Conservation (phyloP, 768 basidiomycete genomes). For the Collybia sp. region DNA sequence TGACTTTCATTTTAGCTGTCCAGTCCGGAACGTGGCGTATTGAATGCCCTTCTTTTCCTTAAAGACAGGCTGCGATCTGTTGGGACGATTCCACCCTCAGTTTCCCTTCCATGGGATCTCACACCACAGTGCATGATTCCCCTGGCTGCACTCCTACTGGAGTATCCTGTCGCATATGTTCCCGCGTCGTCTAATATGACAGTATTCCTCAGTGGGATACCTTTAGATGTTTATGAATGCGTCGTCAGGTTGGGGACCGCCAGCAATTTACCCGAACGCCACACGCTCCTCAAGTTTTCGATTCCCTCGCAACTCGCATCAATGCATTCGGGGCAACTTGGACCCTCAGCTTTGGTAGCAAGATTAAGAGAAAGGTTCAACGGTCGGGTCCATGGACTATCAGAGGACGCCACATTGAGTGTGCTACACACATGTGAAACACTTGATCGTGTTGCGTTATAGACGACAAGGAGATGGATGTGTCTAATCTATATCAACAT, state of each 20-base stretch:
- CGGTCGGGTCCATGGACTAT: conserved; percentile 19
- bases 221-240: conserved; percentile 50
- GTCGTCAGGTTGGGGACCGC: conserved; percentile 13
- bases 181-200: conserved; percentile 20
- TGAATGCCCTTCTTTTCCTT: conserved; percentile 7
- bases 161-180: conserved; percentile 55
- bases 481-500: conserved; percentile 63
- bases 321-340: conserved; percentile 12
- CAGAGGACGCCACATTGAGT: conserved; percentile 13
- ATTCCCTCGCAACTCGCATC: conserved; percentile 34
- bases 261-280: conserved; percentile 13
- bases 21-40: conserved; percentile 10
- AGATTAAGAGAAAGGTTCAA: conserved; percentile 29
- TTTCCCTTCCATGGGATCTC: conserved; percentile 22
- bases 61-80: conserved; percentile 1
- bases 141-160: conserved; percentile 54
- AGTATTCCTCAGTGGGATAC: conserved; percentile 38
- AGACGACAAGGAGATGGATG: conserved; percentile 6
- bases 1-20: conserved; percentile 9
- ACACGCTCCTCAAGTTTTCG: conserved; percentile 53
- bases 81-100: conserved; percentile 8
- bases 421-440: conserved; percentile 30
- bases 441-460: conserved; percentile 45
- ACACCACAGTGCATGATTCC: conserved; percentile 33
- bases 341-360: conserved; percentile 19